Conservation (phyloP, 2,329 filamentous ascomycete genomes). For the Fonsecaea pedrosoi region DNA sequence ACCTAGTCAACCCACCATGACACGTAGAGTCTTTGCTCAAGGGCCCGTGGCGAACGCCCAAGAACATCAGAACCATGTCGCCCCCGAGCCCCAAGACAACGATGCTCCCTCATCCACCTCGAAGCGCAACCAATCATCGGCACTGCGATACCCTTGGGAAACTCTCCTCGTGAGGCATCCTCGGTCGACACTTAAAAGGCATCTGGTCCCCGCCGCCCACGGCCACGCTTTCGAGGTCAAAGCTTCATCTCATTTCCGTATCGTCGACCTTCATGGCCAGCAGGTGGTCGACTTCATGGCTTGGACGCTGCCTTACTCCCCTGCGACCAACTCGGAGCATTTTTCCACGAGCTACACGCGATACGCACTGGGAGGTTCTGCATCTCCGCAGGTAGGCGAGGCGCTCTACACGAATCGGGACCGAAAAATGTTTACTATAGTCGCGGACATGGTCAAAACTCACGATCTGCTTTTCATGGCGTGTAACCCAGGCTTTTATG, state of each 20-base stretch:
- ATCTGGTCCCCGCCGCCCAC: slow-evolving; percentile 33
- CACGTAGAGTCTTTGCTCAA: neutral
- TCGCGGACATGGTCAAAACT: slow-evolving; percentile 48
- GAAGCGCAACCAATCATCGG: neutral
- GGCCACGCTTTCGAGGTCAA: slow-evolving; percentile 46
- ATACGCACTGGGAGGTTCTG: slow-evolving; percentile 46
- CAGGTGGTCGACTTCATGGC: slow-evolving; percentile 52
- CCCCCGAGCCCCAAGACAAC: neutral
- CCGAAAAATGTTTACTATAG: slow-evolving; percentile 46
- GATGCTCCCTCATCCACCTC: neutral
- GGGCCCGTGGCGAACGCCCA: neutral
- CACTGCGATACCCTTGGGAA: slow-evolving; percentile 6
- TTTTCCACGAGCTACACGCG: slow-evolving; percentile 50
- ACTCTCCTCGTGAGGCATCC: slow-evolving; percentile 9
- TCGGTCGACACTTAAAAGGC: slow-evolving; percentile 16
- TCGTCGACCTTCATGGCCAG: slow-evolving; percentile 49
- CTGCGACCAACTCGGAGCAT: slow-evolving; percentile 41
- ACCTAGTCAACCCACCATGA: neutral
- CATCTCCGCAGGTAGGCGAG: slow-evolving; percentile 46
- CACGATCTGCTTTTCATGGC: slow-evolving; percentile 53
- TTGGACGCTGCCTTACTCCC: slow-evolving; percentile 42
- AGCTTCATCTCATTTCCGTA: slow-evolving; percentile 47
- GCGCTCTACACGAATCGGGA: slow-evolving; percentile 48
- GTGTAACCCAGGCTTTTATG: slow-evolving; percentile 49
- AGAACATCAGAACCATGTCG: neutral